Percentiles rank a stretch among this genome's conserved stretches.
These are phyloP conservation scores for Cicer cuneatum DNA, from an alignment of 306 rosid genomes.

Conservation along the genomic window DNA sequence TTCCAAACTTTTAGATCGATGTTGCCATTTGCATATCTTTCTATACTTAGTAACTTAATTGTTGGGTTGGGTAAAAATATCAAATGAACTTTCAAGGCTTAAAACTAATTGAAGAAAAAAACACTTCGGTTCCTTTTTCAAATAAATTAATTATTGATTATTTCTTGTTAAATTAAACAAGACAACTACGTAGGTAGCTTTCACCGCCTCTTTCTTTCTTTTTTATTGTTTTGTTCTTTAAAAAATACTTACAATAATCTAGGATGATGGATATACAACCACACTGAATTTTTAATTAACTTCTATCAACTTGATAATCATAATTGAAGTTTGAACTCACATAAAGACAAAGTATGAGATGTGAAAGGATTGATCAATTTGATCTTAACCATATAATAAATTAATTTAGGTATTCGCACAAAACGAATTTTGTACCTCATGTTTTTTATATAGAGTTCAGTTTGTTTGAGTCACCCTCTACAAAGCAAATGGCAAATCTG, in stretches of 20 bases:
- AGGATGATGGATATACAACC: too few relatives aligned
- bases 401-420: neutral
- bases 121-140: neutral
- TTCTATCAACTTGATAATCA: neutral
- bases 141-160: neutral
- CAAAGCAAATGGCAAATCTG: neutral
- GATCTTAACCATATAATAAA: neutral
- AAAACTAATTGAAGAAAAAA: neutral
- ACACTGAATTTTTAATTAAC: neutral
- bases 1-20: neutral
- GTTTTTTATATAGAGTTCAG: neutral
- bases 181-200: neutral
- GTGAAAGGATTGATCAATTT: neutral
- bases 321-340: neutral
- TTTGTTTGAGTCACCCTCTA: neutral
- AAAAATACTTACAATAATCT: neutral
- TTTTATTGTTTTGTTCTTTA: neutral
- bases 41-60: too few relatives aligned
- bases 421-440: neutral
- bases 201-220: neutral
- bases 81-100: neutral
- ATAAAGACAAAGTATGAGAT: neutral
- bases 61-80: neutral
- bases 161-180: neutral
- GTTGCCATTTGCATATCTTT: neutral